Evolutionary conservation across 1,139 yeast species (phyloP).

Genomic region (Suhomyces maxii): DNA sequence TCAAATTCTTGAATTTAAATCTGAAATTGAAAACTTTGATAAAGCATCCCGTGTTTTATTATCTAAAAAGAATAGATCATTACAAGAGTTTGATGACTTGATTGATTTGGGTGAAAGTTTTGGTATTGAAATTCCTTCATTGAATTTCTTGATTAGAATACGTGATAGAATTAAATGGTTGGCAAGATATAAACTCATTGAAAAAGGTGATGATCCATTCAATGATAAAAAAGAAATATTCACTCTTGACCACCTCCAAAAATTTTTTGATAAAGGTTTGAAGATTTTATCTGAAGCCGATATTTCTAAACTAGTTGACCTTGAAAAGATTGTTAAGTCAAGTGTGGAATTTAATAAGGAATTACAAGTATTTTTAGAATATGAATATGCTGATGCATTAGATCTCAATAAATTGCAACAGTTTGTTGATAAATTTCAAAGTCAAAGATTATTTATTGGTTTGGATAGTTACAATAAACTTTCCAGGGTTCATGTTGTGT

Average conservation of each 20-base stretch:
- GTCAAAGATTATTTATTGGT: conserved; percentile 28
- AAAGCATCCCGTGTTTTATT: conserved; percentile 44
- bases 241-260: conserved; percentile 35
- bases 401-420: conserved; percentile 23
- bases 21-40: conserved; percentile 56
- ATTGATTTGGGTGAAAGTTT: conserved; percentile 57
- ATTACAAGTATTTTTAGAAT: conserved; percentile 27
- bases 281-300: conserved; percentile 33
- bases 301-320: conserved; percentile 14
- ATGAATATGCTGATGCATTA: conserved; percentile 26
- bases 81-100: conserved; percentile 46
- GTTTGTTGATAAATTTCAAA: conserved; percentile 26
- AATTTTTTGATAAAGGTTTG: conserved; percentile 44
- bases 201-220: conserved; percentile 45
- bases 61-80: conserved; percentile 24
- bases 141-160: conserved; percentile 48
- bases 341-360: conserved; percentile 33
- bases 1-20: conserved; percentile 54
- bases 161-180: conserved; percentile 54
- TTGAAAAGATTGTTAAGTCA: conserved; percentile 26
- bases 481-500: conserved; percentile 27
- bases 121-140: conserved; percentile 56
- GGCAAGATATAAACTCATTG: conserved; percentile 32
- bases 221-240: conserved; percentile 38
- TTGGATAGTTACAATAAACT: conserved; percentile 28